These are phyloP conservation scores for Amaranthus cruentus DNA, from an alignment of 148 eudicot genomes.

Conservation along the genomic window DNA sequence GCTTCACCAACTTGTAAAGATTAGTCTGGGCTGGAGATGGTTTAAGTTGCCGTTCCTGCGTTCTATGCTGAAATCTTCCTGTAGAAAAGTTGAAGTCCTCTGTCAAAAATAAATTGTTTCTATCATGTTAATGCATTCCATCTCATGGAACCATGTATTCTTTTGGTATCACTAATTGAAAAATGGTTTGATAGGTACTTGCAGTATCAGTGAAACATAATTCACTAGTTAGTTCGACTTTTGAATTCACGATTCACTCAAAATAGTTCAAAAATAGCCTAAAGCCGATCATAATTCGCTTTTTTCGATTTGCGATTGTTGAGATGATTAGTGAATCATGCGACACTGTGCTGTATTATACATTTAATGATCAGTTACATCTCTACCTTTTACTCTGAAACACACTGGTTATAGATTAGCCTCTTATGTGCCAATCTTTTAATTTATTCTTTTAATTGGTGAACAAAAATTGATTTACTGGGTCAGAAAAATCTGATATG, in stretches of 20 bases:
- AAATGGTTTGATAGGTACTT: not conserved
- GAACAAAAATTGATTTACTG: not conserved
- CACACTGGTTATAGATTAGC: not conserved
- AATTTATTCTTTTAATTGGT: not conserved
- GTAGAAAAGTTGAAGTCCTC: not conserved
- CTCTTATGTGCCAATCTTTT: not conserved
- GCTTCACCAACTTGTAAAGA: not conserved
- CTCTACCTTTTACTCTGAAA: slow-evolving; percentile 6
- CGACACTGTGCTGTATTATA: too few species aligned
- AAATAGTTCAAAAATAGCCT: too few species aligned
- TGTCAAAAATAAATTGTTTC: not conserved
- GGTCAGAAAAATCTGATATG: slow-evolving; percentile 12
- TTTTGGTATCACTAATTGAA: not conserved
- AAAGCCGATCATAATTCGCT: too few species aligned
- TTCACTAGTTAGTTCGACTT: not conserved
- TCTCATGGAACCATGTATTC: not conserved
- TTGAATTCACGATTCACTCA: not conserved
- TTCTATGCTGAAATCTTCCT: not conserved
- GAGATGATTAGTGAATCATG: too few species aligned
- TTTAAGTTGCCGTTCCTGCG: not conserved
- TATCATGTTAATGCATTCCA: not conserved
- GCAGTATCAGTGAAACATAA: not conserved
- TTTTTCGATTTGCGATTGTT: too few species aligned
- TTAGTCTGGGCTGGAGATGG: not conserved
- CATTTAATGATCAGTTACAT: not conserved